Evolutionary conservation across 2,329 filamentous ascomycete species (phyloP).

Genomic region (Colletotrichum godetiae): DNA sequence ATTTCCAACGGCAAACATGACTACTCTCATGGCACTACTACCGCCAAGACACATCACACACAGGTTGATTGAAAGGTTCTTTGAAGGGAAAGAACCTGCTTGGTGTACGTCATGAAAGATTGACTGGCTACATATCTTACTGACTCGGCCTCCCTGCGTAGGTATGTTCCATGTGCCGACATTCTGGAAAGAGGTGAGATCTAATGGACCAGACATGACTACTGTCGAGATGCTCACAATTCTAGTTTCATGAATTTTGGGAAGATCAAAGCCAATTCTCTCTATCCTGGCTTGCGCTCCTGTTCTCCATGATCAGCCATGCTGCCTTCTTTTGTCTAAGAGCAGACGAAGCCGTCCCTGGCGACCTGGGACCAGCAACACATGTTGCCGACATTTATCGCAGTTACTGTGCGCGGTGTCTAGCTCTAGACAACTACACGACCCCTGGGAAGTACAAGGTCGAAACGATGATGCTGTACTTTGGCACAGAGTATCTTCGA

Average conservation of each 20-base stretch:
- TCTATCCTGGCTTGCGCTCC: constrained; percentile 43
- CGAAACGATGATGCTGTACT: constrained; percentile 13
- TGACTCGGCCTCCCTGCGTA: constrained; percentile 1
- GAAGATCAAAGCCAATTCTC: constrained; percentile 37
- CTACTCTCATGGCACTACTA: constrained; percentile 38
- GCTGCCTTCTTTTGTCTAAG: constrained; percentile 42
- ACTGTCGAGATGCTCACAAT: constrained; percentile 8
- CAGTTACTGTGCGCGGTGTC: constrained; percentile 41
- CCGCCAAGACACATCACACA: constrained; percentile 41
- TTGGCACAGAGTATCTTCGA: constrained; percentile 8
- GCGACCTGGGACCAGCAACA: constrained; percentile 39
- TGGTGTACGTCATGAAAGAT: constrained; percentile 31
- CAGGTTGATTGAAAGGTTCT: constrained; percentile 43
- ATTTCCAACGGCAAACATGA: constrained; percentile 36
- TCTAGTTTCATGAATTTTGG: constrained; percentile 45
- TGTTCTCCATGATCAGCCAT: constrained; percentile 45
- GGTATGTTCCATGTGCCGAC: constrained; percentile 45
- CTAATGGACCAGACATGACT: not conserved
- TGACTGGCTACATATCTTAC: not conserved
- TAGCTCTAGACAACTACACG: constrained; percentile 45
- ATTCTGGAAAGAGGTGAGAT: constrained; percentile 37
- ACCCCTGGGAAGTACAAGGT: constrained; percentile 38
- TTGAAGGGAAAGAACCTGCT: constrained; percentile 42
- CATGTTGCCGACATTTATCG: constrained; percentile 40
- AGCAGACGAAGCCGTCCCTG: constrained; percentile 40